Conservation (phyloP, 2,329 filamentous ascomycete genomes). For the Ophiostoma fasciatum region DNA sequence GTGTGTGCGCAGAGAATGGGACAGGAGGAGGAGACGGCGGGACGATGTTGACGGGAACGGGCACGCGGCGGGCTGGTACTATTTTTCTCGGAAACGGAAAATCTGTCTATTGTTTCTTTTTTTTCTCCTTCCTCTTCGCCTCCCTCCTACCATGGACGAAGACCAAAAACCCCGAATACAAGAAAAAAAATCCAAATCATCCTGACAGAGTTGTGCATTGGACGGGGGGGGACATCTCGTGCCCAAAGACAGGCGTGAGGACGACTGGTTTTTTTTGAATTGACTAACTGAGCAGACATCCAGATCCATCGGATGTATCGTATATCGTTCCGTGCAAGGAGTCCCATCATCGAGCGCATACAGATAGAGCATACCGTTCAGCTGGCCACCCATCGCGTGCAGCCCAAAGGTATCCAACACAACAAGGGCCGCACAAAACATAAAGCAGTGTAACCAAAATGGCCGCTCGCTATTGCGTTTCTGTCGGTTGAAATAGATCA, state of each 20-base stretch:
- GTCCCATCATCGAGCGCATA: not conserved
- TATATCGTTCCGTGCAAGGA: too few relatives aligned
- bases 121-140: constrained; percentile 1
- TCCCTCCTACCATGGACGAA: not conserved
- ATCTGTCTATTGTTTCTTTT: constrained; percentile 9
- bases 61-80: constrained; percentile 12
- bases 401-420: too few relatives aligned
- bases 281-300: too few relatives aligned
- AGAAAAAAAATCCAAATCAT: constrained; percentile 7
- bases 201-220: too few relatives aligned
- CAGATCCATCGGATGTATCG: too few relatives aligned
- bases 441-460: too few relatives aligned
- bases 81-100: constrained; percentile 11
- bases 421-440: too few relatives aligned
- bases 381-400: not conserved
- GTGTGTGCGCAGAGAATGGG: too few relatives aligned
- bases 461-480: too few relatives aligned
- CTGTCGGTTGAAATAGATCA: not conserved
- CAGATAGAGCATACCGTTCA: not conserved
- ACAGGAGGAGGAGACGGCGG: not conserved
- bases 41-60: constrained; percentile 5
- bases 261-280: too few relatives aligned
- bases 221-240: too few relatives aligned
- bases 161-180: constrained; percentile 1
- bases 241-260: too few relatives aligned